phyloP scores from a whole-genome alignment of 1,284 basidiomycete genomes.

The Sanghuangporus weigelae region DNA sequence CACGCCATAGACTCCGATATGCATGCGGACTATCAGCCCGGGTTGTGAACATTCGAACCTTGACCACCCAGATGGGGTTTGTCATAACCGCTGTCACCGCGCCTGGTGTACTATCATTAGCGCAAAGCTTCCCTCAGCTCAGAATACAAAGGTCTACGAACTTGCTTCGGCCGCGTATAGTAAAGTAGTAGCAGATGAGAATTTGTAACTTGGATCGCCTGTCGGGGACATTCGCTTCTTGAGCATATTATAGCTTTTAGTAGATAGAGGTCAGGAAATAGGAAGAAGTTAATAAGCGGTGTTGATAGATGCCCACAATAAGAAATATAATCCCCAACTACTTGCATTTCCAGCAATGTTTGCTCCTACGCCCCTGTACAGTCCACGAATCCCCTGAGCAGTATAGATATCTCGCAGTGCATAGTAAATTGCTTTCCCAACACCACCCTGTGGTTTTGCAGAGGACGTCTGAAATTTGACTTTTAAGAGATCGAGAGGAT shows the following conservation, averaged over 20 bases:
- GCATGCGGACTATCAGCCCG: constrained; percentile 55
- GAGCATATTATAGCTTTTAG: constrained; percentile 85
- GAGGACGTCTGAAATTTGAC: constrained; percentile 93
- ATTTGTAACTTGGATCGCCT: constrained; percentile 46
- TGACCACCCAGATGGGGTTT: constrained; percentile 98
- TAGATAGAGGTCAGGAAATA: constrained; percentile 7
- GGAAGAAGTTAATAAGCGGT: background rate
- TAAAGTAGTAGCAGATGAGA: constrained; percentile 81
- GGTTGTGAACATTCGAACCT: constrained; percentile 96
- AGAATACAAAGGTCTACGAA: constrained; percentile 42
- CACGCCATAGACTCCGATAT: constrained; percentile 79
- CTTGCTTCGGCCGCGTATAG: constrained; percentile 93
- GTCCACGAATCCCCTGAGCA: constrained; percentile 76
- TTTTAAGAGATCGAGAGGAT: constrained; percentile 96
- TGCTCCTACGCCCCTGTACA: constrained; percentile 88
- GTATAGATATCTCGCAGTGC: constrained; percentile 73
- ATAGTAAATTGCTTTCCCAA: constrained; percentile 76
- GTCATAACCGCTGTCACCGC: constrained; percentile 92
- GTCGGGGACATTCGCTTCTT: constrained; percentile 62
- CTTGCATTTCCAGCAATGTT: constrained; percentile 97
- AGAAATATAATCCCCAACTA: constrained; percentile 97
- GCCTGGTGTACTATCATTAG: constrained; percentile 42
- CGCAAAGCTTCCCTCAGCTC: constrained; percentile 17
- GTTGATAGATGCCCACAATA: constrained; percentile 67
- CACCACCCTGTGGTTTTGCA: constrained; percentile 49